phyloP scores from a whole-genome alignment of 129 eudicot genomes.

The Flaveria robusta region DNA sequence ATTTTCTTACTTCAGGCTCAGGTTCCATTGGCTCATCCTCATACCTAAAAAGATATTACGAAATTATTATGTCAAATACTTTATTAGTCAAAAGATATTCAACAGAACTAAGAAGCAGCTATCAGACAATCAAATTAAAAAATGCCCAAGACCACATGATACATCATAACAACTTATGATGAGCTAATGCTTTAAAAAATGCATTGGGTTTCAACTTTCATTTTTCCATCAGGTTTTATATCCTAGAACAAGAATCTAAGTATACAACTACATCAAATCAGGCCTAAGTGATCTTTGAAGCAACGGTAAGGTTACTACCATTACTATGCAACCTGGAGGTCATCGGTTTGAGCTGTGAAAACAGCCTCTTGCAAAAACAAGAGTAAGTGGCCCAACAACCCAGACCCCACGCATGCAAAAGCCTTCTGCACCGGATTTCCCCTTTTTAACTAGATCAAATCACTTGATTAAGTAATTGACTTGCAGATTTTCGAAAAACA shows the following conservation, averaged over 20 bases:
- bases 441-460: not conserved
- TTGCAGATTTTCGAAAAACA: too few relatives aligned
- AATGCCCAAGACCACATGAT: not conserved
- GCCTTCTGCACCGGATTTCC: too few relatives aligned
- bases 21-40: constrained; percentile 94
- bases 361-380: too few relatives aligned
- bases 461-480: not conserved
- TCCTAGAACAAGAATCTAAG: not conserved
- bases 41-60: constrained; percentile 46
- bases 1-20: constrained; percentile 63
- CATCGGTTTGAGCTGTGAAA: too few relatives aligned
- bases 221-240: not conserved
- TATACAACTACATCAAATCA: too few relatives aligned
- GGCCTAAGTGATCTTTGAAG: too few relatives aligned
- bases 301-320: too few relatives aligned
- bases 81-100: not conserved
- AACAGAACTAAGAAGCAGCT: not conserved
- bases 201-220: not conserved
- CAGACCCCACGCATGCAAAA: too few relatives aligned
- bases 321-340: too few relatives aligned
- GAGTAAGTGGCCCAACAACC: too few relatives aligned
- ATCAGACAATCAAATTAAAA: not conserved
- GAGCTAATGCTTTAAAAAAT: not conserved
- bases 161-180: not conserved
- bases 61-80: not conserved